Percentiles rank a stretch among this genome's conserved stretches.
These are phyloP conservation scores for Tuber microsphaerosporum DNA, from an alignment of 495 filamentous ascomycete species.

Conservation along the genomic window DNA sequence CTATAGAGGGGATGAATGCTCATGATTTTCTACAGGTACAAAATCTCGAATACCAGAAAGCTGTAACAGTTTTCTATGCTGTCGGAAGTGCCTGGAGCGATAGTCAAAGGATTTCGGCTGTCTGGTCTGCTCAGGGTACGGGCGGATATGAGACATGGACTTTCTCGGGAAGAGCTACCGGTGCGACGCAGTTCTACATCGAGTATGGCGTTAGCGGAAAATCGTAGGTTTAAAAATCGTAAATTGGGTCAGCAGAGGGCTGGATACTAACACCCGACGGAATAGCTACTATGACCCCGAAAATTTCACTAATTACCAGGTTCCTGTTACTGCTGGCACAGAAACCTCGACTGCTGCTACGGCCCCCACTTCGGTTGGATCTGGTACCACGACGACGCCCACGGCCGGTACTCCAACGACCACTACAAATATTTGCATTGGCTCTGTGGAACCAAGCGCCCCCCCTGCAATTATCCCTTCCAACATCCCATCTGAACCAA, in stretches of 20 bases:
- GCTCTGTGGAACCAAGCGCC: slow-evolving; percentile 17
- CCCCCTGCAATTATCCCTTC: slow-evolving; percentile 35
- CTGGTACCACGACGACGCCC: not conserved
- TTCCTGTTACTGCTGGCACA: slow-evolving; percentile 10
- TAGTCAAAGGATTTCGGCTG: slow-evolving; percentile 30
- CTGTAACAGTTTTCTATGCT: slow-evolving; percentile 38
- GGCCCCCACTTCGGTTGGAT: not conserved
- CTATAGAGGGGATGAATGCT: not conserved
- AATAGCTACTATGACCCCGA: slow-evolving; percentile 40
- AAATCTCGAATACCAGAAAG: slow-evolving; percentile 39
- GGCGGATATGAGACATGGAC: slow-evolving; percentile 38
- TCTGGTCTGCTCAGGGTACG: slow-evolving; percentile 23
- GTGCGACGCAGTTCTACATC: slow-evolving; percentile 42
- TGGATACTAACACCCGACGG: not conserved
- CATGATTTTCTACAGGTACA: slow-evolving; percentile 28
- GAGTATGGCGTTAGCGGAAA: slow-evolving; percentile 38
- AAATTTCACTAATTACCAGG: slow-evolving; percentile 34
- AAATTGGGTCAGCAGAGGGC: not conserved
- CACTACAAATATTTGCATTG: slow-evolving; percentile 15
- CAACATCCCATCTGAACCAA: slow-evolving; percentile 24
- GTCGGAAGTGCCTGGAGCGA: slow-evolving; percentile 32
- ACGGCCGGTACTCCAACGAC: slow-evolving; percentile 4
- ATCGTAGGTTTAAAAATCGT: slow-evolving; percentile 19
- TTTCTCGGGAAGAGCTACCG: slow-evolving; percentile 38
- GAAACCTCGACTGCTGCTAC: slow-evolving; percentile 5